Evolutionary conservation across 2,329 filamentous ascomycete species (phyloP).

Genomic region (Aureobasidium lini): DNA sequence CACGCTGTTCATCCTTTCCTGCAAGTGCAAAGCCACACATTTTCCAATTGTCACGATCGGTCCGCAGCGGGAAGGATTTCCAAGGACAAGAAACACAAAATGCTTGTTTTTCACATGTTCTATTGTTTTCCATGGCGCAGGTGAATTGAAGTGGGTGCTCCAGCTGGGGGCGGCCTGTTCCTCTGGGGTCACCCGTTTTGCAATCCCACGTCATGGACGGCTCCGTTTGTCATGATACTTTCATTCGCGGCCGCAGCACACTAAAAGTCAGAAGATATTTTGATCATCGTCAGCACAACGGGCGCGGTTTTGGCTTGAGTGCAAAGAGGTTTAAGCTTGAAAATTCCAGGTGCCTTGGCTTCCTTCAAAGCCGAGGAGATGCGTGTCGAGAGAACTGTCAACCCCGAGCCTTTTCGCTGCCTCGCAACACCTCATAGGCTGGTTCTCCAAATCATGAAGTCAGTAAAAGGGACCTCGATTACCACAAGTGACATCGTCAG

Average conservation of each 20-base stretch:
- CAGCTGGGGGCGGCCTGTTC: background rate
- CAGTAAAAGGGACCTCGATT: background rate
- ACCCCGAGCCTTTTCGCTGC: background rate
- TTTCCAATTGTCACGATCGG: too few relatives aligned
- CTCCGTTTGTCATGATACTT: slow-evolving; percentile 4
- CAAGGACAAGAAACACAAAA: background rate
- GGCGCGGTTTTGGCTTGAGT: background rate
- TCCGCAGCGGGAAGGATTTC: background rate
- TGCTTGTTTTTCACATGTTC: background rate
- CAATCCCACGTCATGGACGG: background rate
- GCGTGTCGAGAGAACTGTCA: background rate
- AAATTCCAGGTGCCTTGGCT: background rate
- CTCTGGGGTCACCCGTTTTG: background rate
- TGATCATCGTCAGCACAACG: background rate
- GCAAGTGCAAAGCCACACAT: background rate
- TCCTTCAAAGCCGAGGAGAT: slow-evolving; percentile 2
- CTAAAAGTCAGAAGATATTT: background rate
- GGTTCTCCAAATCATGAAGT: background rate
- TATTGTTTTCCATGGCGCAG: background rate
- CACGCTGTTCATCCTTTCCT: background rate
- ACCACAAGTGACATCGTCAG: background rate
- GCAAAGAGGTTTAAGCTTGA: background rate
- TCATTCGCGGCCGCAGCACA: background rate
- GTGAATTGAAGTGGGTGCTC: background rate
- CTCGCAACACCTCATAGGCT: background rate